Conservation (phyloP, 192 early-diverging fungal species). For the Chytriomyces confervae region DNA sequence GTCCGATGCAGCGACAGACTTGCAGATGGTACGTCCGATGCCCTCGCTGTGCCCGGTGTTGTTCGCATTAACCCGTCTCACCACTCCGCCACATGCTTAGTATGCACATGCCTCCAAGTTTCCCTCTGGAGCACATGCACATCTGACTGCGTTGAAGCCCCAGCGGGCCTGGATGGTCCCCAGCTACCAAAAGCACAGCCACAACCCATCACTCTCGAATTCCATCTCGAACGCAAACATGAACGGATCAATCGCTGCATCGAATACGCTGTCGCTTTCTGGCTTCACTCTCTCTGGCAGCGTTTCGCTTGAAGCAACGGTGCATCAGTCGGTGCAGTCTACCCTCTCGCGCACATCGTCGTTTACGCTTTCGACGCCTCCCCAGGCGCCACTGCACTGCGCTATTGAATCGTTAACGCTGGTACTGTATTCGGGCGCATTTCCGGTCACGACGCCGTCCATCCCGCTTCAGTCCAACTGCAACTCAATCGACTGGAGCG, state of each 20-base stretch:
- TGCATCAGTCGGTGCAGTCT: neutral
- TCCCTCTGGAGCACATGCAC: slow-evolving; percentile 3
- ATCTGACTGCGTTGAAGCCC: neutral
- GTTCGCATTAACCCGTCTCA: too few relatives aligned
- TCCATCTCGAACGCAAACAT: too few relatives aligned
- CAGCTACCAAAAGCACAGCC: too few relatives aligned
- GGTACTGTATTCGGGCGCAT: neutral
- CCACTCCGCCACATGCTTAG: too few relatives aligned
- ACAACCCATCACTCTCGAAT: too few relatives aligned
- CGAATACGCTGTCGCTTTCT: too few relatives aligned
- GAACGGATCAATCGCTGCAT: too few relatives aligned
- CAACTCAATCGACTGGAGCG: neutral
- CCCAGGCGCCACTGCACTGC: neutral
- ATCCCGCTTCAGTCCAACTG: neutral
- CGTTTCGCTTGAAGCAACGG: too few relatives aligned
- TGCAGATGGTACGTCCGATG: too few relatives aligned
- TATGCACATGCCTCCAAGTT: neutral
- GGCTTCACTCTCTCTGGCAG: too few relatives aligned
- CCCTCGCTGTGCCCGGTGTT: too few relatives aligned
- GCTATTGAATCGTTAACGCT: neutral
- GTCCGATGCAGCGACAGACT: too few relatives aligned
- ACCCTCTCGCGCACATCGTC: neutral
- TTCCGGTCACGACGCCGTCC: neutral
- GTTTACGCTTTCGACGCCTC: neutral
- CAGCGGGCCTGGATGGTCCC: neutral